These are phyloP conservation scores for Apium graveolens DNA, from an alignment of 129 eudicot species.

Conservation along the genomic window DNA sequence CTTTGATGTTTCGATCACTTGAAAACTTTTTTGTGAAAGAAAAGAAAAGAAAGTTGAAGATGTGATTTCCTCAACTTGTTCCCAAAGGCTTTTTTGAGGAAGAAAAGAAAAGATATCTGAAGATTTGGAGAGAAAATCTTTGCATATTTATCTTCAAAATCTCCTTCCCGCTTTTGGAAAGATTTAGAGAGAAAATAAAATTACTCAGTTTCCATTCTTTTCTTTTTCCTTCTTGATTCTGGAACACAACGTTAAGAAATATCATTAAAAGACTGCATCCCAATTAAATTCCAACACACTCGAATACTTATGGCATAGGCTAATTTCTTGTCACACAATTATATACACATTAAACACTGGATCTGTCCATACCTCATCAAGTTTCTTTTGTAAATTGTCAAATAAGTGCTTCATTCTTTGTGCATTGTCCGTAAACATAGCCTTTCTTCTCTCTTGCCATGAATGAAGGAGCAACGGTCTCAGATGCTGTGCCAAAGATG, in stretches of 20 bases:
- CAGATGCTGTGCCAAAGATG: slow-evolving; percentile 62
- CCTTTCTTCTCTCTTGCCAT: slow-evolving; percentile 84
- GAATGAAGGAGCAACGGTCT: slow-evolving; percentile 86
- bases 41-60: too few species aligned
- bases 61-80: too few species aligned
- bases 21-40: too few species aligned
- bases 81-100: too few species aligned
- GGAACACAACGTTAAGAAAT: too few species aligned
- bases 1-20: background rate
- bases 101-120: too few species aligned
- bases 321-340: background rate
- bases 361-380: slow-evolving; percentile 69
- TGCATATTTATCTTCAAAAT: too few species aligned
- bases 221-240: too few species aligned
- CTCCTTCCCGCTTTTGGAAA: too few species aligned
- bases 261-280: background rate
- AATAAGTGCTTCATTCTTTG: slow-evolving; percentile 58
- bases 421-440: slow-evolving; percentile 65
- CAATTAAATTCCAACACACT: background rate
- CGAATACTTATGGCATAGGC: background rate
- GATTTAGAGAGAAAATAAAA: too few species aligned
- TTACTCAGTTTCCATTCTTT: too few species aligned
- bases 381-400: slow-evolving; percentile 72
- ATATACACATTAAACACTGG: background rate
- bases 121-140: too few species aligned